Base-by-base conservation (phyloP, 352 stramenopile genomes). In the Phytophthora nicotianae region DNA sequence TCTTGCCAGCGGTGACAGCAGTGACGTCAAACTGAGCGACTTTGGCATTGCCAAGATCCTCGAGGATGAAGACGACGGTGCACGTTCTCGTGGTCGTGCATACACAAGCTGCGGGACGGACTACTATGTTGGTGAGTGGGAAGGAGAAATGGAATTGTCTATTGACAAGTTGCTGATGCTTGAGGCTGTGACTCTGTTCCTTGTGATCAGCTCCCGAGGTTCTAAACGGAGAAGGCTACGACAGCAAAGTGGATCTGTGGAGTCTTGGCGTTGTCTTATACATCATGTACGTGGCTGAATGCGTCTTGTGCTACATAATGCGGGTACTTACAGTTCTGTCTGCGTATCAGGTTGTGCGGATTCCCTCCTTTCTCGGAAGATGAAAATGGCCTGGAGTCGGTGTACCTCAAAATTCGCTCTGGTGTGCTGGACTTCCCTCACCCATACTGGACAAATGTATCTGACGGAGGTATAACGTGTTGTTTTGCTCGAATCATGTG, bases 61-160 rank as follows among this genome's bases (percentile, higher is more conserved):
- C 24, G 84, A 93, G 59, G 82, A 92, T 47, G 81, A 91, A 47
- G 82, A 89, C 41, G 86, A 93, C 46, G 81, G 78, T 33, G 81
- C 74, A 20, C 82, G 83, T 42, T 78, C 78, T 48, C 81, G 87
- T 35, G 77, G 79, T 4, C 81, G 87, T 37, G 87, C 87, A 48
- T 96, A 96, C 81, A 93, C 87, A 61, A 93, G 83, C 63, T 95
- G 87, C 49, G 87, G 87, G 32, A 94, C 85, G 7, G 85, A 94
- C 68, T 95, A 95, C 62, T 95, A 95, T 70, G 87, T 95, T 62
- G 81, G 81, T 89, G 43, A 45, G 77, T 72, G 21, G 1, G 14
- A 40, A 38, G 52, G 29, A 47, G 4, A 16, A 19, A 16, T 23
- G 19, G 7, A 10, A 26, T 23, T 3, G 6, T 23, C 17, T 10